Base-by-base conservation (phyloP, 2,329 filamentous ascomycete genomes). In the Arthrobotrys entomopaga region DNA sequence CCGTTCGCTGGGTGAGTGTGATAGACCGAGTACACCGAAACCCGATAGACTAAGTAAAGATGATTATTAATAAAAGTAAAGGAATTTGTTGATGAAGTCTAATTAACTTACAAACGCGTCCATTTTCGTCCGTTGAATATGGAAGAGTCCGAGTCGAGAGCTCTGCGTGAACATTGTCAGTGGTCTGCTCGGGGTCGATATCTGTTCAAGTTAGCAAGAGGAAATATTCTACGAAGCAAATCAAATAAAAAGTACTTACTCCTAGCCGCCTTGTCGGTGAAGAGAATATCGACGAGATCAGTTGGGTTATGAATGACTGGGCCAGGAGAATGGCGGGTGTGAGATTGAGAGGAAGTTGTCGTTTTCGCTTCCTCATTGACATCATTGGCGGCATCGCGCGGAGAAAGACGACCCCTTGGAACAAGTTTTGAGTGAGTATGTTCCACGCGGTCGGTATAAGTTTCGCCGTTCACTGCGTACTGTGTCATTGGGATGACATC, bases 211-310 rank as follows among this genome's bases (percentile, higher is more conserved):
- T 53, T 53, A 26, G 24, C 19, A 53, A 24, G 20, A 15, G n/a
- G n/a, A 24, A 53, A 53, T 15, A 1, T 53, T 53, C n/a, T n/a
- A n/a, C n/a, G n/a, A n/a, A n/a, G n/a, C n/a, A n/a, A 3, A 53
- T 6, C 8, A 53, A 4, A 13, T 46, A 29, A 29, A 13, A 29
- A 34, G 24, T 16, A 38, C 53, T 46, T 42, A 70, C 42, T n/a
- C 40, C 49, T 22, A 29, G n/a, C 38, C n/a, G 2, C 13, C n/a
- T 42, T 40, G 20, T 64, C 50, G 4, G 29, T 46, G 24, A 63
- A 70, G 5, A 70, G 52, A 15, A 64, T 57, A 49, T 70, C 65
- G n/a, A 16, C 52, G 29, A 70, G 65, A 11, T 70, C 65, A 19
- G 19, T 19, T 24, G 50, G 20, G 43, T 70, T 70, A 22, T 70